Evolutionary conservation across 2,329 filamentous ascomycete species (phyloP).

Genomic region (Talaromyces amestolkiae): DNA sequence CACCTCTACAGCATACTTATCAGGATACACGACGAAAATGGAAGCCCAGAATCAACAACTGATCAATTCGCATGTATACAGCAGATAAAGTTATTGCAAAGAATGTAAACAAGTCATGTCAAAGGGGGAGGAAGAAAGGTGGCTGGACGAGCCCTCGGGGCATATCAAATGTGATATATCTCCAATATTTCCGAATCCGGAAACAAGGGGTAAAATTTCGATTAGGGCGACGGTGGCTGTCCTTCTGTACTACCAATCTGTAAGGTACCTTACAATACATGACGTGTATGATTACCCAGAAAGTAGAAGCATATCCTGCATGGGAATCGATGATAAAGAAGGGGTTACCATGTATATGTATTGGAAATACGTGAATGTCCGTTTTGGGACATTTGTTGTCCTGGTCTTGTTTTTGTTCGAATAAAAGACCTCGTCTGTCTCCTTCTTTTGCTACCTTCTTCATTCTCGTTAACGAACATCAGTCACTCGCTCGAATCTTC

Average conservation of each 20-base stretch:
- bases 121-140: background rate
- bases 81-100: background rate
- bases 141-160: background rate
- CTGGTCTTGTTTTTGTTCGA: background rate
- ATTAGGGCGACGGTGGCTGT: background rate
- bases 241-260: background rate
- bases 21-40: background rate
- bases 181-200: constrained; percentile 16
- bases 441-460: background rate
- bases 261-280: background rate
- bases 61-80: background rate
- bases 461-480: background rate
- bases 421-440: background rate
- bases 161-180: background rate
- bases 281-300: background rate
- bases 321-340: background rate
- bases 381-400: constrained; percentile 2
- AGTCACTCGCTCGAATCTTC: background rate
- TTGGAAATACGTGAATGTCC: constrained; percentile 9
- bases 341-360: background rate
- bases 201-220: constrained; percentile 11
- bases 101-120: background rate
- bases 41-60: background rate
- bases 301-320: background rate
- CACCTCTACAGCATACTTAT: background rate